Conservation (phyloP, 164 flowering plant genomes). For the Umbellularia californica region DNA sequence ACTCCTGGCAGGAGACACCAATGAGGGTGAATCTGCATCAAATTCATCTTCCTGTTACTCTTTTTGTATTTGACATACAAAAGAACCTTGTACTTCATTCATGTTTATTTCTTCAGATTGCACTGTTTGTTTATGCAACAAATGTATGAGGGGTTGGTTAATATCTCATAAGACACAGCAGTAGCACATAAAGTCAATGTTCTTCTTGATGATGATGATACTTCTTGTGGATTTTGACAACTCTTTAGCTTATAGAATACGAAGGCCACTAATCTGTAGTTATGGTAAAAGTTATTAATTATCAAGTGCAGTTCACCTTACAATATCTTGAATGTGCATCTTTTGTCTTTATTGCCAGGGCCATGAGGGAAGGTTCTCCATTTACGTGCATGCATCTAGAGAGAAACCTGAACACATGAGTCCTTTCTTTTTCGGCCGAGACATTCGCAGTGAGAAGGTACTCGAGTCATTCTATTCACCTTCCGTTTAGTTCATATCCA, state of each 20-base stretch:
- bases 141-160: background rate
- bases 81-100: background rate
- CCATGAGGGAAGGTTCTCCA: conserved; percentile 76
- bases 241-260: background rate
- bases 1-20: background rate
- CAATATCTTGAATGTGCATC: background rate
- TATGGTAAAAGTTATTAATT: background rate
- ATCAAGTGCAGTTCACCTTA: background rate
- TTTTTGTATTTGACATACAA: background rate
- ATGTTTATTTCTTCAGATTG: background rate
- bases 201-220: too few relatives aligned
- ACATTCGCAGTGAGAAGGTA: conserved; percentile 77
- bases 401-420: conserved; percentile 71
- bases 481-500: background rate
- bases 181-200: too few relatives aligned
- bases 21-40: background rate
- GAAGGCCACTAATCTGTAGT: background rate
- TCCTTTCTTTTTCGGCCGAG: conserved; percentile 54
- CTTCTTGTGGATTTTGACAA: too few relatives aligned
- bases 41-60: background rate
- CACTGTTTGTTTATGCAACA: background rate
- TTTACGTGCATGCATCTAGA: conserved; percentile 86
- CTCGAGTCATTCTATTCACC: background rate
- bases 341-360: conserved; percentile 45
- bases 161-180: background rate